Conservation (phyloP, 257 asterid species). For the Vinca minor region DNA sequence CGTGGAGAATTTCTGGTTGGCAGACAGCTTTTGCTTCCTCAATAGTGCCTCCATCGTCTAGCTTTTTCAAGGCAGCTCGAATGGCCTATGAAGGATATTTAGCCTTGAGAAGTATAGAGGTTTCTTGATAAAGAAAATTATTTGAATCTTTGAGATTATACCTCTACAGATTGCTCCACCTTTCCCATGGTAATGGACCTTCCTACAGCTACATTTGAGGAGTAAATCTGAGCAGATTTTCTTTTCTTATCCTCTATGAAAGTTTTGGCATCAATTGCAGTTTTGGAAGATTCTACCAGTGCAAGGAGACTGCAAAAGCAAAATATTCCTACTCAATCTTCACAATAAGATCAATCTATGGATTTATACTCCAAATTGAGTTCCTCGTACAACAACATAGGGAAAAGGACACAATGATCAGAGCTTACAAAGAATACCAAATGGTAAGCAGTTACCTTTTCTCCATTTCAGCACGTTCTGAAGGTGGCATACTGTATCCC, state of each 20-base stretch:
- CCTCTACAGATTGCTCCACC: conserved; percentile 56
- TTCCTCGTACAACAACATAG: conserved; percentile 10
- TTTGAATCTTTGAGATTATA: conserved; percentile 11
- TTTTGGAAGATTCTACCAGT: conserved; percentile 27
- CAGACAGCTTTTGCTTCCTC: conserved; percentile 72
- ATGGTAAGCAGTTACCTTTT: conserved; percentile 36
- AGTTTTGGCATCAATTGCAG: conserved; percentile 37
- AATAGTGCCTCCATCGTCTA: conserved; percentile 53
- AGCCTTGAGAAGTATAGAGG: conserved; percentile 13
- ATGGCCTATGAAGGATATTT: conserved; percentile 42
- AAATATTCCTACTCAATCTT: conserved; percentile 9
- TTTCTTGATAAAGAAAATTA: conserved; percentile 5
- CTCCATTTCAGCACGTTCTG: conserved; percentile 29
- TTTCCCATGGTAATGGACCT: conserved; percentile 51
- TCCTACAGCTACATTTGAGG: conserved; percentile 20
- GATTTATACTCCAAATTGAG: background rate
- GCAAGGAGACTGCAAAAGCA: conserved; percentile 36
- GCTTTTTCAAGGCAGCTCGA: conserved; percentile 46
- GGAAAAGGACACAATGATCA: conserved; percentile 14
- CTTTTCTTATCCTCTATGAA: conserved; percentile 35
- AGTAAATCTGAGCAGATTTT: conserved; percentile 22
- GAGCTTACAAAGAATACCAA: conserved; percentile 14
- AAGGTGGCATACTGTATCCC: conserved; percentile 15
- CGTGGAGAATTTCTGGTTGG: conserved; percentile 54
- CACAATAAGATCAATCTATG: background rate